Evolutionary conservation across 345 rosid genomes (phyloP), one percentile per base, ranked within the genome.

Genomic region (Camelina laxa): DNA sequence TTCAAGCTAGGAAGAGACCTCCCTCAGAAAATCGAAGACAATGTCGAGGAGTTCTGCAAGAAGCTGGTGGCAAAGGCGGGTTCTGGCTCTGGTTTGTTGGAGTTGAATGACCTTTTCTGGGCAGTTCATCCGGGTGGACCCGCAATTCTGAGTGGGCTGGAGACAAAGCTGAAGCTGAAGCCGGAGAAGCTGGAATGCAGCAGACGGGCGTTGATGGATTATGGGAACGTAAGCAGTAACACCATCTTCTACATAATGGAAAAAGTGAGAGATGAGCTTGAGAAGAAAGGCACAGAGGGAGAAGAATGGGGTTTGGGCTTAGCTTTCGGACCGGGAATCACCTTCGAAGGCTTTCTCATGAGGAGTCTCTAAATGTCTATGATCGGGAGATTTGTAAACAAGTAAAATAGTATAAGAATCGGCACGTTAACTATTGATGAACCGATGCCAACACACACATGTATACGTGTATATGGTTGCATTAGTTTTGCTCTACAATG

Each of bases 111-210:
- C 33, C 47, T 95, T 80, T 95, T 95, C 84, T 95, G 97, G 97
- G 92, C 99, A 7, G 97, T 95, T 49, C 99, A 95, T 79, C 99
- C 97, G 0, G 97, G 97, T n/a, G 99, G 97, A 61, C 99, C 97
- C 0, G 97, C 99, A 3, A 95, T 95, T 53, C 86, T 95, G 39
- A 89, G 88, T 78, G 79, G 91, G 33, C 65, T 95, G 57, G 92
- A 92, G 85, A 81, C 60, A 68, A 82, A 69, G 15, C 83, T 95
- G 57, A 83, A 82, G 47, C 78, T 89, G 68, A 70, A 66, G 22
- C 33, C 61, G 0, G 82, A 78, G 24, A 92, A 95, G 81, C 82
- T 95, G 21, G 91, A 84, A 27, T 82, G 96, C 75, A 94, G 96
- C 69, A 77, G 96, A 82, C 80, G 78, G 82, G 97, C 95, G 9